Evolutionary conservation across 1,139 yeast genomes (phyloP).

Genomic region (Yamadazyma oceani): DNA sequence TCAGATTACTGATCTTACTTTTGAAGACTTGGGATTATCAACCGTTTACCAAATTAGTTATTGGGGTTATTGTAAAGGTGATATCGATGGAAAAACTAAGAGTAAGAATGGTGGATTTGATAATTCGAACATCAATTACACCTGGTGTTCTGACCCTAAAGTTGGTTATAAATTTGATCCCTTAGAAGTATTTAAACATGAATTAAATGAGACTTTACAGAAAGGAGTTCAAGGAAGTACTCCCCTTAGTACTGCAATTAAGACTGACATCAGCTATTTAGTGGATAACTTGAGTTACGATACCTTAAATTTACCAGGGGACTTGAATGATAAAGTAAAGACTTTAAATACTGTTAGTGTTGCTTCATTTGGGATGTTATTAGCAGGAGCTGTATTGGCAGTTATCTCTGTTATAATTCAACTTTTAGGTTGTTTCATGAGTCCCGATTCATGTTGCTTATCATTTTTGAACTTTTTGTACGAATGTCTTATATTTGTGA

Average conservation of each 20-base stretch:
- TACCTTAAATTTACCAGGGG: conserved; percentile 39
- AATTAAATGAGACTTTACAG: conserved; percentile 34
- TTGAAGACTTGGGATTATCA: conserved; percentile 49
- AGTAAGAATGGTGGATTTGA: conserved; percentile 20
- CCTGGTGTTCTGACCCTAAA: conserved; percentile 56
- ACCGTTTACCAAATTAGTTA: conserved; percentile 63
- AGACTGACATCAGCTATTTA: conserved; percentile 28
- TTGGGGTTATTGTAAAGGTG: conserved; percentile 77
- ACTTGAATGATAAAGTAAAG: conserved; percentile 32
- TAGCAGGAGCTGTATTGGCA: conserved; percentile 28
- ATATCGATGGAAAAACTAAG: conserved; percentile 13
- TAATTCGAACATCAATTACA: conserved; percentile 40
- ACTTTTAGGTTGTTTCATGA: conserved; percentile 31
- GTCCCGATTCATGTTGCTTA: conserved; percentile 40
- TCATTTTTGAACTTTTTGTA: conserved; percentile 42
- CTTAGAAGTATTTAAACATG: conserved; percentile 42
- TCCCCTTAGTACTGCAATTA: conserved; percentile 22
- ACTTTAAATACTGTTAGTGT: conserved; percentile 26
- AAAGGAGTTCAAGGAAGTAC: conserved; percentile 25
- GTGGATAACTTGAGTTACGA: conserved; percentile 31
- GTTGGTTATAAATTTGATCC: conserved; percentile 56
- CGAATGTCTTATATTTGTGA: conserved; percentile 30
- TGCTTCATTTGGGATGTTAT: conserved; percentile 30
- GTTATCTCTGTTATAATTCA: conserved; percentile 33
- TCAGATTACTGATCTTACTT: conserved; percentile 17